Base-by-base conservation (phyloP, 345 rosid genomes). In the Gossypium australe region DNA sequence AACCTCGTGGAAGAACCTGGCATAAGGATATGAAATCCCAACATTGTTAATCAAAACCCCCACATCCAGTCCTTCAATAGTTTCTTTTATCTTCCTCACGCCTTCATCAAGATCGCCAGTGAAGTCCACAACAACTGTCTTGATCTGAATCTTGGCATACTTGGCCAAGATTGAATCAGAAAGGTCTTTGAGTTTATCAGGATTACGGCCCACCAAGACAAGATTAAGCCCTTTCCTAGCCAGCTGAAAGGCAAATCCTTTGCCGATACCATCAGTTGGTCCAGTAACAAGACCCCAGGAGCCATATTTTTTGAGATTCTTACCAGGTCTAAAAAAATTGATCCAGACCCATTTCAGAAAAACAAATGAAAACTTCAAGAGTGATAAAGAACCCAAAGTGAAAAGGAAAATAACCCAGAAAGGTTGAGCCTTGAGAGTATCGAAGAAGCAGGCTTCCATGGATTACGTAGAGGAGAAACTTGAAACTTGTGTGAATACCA, bases 1-100 rank as follows among this genome's bases (percentile, higher is more conserved):
- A 57, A 57, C 62, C 62, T 57, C 62, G 29, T 57, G 62, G 62
- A 57, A 57, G 62, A 22, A 57, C 62, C 62, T 57, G 22, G 62
- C 62, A 10, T 57, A 57, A 20, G 62, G 62, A 57, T 57, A 57
- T 11, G 62, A 57, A 57, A 57, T 22, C 7, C 62, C 62, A 22
- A 20, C 62, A 11, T 57, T 57, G 29, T 57, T 57, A 3, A 57
- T 57, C 62, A 57, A 22, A 57, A 57, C 62, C 29, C 62, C 62
- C 22, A 57, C 62, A 24, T 57, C 62, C 62, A 57, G 11, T 11
- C 62, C 62, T 57, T 57, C 62, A 57, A 57, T 22, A 27, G 62
- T 13, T 3, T 22, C 62, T 22, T 57, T 57, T 20, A 57, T 57
- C 62, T 57, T 57, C 13, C 22, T 57, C 62, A 57, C 34, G 5